A percentile compares a stretch with the other conserved stretches of the same genome.
Evolutionary conservation across 805 yeast genomes (phyloP).

Genomic region (Debaryomyces prosopidis): DNA sequence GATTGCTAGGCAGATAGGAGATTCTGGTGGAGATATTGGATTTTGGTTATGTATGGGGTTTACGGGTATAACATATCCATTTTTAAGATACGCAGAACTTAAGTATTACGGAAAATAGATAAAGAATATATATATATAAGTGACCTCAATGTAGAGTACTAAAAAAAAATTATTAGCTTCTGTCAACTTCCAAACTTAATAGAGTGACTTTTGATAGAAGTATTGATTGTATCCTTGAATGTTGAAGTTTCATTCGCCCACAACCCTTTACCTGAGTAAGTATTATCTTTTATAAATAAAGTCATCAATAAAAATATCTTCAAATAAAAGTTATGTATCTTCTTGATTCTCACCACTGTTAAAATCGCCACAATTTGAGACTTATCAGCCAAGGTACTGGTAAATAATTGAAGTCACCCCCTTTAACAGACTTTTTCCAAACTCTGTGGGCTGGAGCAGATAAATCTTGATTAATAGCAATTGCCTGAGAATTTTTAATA

Average conservation of each 20-base stretch:
- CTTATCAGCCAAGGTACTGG: constrained; percentile 1
- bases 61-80: constrained; percentile 31
- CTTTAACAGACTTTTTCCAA: constrained; percentile 6
- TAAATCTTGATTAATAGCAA: constrained; percentile 24
- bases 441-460: constrained; percentile 8
- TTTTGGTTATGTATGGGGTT: constrained; percentile 39
- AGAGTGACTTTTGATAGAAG: constrained; percentile 3
- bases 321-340: constrained; percentile 1
- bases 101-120: constrained; percentile 23
- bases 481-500: constrained; percentile 10
- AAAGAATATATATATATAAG: no score
- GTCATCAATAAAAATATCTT: constrained; percentile 7
- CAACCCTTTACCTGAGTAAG: background rate
- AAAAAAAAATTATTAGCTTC: background rate
- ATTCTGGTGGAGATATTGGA: constrained; percentile 37
- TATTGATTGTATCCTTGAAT: background rate
- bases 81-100: constrained; percentile 31
- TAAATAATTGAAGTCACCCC: constrained; percentile 5
- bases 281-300: no score
- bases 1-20: constrained; percentile 31
- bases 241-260: constrained; percentile 10
- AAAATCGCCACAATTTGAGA: constrained; percentile 4
- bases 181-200: constrained; percentile 5
- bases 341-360: constrained; percentile 6
- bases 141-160: no score